Evolutionary conservation across 495 filamentous ascomycete species (phyloP).

Genomic region (Talaromyces stipitatus): DNA sequence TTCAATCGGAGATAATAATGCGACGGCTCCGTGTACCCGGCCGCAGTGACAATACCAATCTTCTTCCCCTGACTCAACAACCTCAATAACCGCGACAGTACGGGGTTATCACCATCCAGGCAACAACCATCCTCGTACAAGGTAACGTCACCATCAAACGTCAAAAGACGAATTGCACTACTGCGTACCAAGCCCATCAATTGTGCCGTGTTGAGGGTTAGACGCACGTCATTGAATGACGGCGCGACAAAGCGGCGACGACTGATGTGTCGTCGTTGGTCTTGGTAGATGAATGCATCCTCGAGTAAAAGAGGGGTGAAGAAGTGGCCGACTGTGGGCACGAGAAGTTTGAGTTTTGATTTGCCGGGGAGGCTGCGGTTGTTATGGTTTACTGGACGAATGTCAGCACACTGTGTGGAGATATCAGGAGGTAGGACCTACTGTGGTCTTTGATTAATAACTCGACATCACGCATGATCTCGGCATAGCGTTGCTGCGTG

Average conservation of each 20-base stretch:
- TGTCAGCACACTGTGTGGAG: background rate
- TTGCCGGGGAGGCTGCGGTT: slow-evolving; percentile 48
- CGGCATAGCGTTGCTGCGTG: slow-evolving; percentile 74
- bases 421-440: slow-evolving; percentile 27
- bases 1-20: slow-evolving; percentile 78
- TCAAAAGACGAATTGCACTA: slow-evolving; percentile 64
- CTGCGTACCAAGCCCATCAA: slow-evolving; percentile 69
- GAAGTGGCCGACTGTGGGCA: slow-evolving; percentile 83
- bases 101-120: slow-evolving; percentile 62
- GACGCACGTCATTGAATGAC: slow-evolving; percentile 92
- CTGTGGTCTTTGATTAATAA: slow-evolving; percentile 87
- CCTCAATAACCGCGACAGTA: slow-evolving; percentile 70
- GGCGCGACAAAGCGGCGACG: slow-evolving; percentile 90
- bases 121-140: slow-evolving; percentile 89
- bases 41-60: slow-evolving; percentile 93
- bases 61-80: slow-evolving; percentile 54
- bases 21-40: slow-evolving; percentile 82
- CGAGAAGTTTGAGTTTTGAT: slow-evolving; percentile 88
- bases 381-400: slow-evolving; percentile 59
- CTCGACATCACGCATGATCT: slow-evolving; percentile 94
- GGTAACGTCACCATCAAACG: slow-evolving; percentile 96
- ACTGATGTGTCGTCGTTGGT: slow-evolving; percentile 75
- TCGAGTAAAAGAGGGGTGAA: slow-evolving; percentile 82
- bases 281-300: slow-evolving; percentile 87
- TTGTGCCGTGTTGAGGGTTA: slow-evolving; percentile 92